These are phyloP conservation scores for Paspalum vaginatum DNA, from an alignment of 176 grass and related monocot genomes.

Conservation along the genomic window DNA sequence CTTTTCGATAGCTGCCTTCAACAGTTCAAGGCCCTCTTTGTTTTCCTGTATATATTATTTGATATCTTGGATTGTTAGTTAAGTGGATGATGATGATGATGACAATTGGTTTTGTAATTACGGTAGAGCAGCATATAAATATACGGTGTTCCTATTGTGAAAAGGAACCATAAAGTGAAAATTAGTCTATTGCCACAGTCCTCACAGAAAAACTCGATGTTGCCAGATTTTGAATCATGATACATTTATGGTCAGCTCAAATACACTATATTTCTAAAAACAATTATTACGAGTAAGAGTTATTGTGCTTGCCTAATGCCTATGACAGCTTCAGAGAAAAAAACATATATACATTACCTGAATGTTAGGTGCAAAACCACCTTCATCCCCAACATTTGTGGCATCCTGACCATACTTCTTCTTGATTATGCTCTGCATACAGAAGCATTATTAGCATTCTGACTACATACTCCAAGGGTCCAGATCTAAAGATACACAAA, in stretches of 20 bases:
- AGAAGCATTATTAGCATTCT: not conserved
- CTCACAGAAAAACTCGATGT: not conserved
- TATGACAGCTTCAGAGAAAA: not conserved
- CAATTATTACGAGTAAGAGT: not conserved
- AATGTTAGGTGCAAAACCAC: slow-evolving; percentile 98
- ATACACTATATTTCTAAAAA: not conserved
- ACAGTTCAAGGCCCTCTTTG: slow-evolving; percentile 93
- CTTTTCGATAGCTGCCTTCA: slow-evolving; percentile 89
- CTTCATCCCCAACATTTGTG: slow-evolving; percentile 97
- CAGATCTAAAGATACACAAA: not conserved
- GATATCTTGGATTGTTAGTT: not conserved
- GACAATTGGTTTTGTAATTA: not conserved
- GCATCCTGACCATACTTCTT: slow-evolving; percentile 99
- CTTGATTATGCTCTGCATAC: slow-evolving; percentile 64
- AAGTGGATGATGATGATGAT: not conserved
- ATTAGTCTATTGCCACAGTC: not conserved
- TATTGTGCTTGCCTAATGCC: not conserved
- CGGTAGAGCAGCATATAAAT: not conserved
- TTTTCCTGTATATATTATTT: slow-evolving; percentile 65
- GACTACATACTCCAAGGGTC: not conserved
- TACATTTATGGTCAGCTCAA: not conserved
- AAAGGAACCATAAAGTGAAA: not conserved
- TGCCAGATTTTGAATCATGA: not conserved
- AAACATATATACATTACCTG: slow-evolving; percentile 46
- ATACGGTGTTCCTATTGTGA: not conserved